Conservation (phyloP, 2,329 filamentous ascomycete species). For the Cercospora canescens region DNA sequence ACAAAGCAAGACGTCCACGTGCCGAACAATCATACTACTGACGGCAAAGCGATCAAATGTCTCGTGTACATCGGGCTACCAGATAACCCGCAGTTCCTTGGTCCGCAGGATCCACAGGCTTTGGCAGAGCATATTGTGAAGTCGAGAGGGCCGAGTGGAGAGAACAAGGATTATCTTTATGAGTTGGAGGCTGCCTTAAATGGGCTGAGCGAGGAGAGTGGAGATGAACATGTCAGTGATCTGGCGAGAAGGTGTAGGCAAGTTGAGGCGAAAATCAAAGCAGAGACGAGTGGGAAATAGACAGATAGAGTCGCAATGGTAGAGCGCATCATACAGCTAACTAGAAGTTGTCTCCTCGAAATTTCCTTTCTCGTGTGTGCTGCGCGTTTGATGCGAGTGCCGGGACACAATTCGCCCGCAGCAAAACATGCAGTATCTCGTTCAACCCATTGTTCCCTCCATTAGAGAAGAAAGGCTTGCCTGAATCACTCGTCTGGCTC, state of each 20-base stretch:
- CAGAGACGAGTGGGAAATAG: neutral
- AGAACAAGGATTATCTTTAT: constrained; percentile 87
- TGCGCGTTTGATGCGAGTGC: no score
- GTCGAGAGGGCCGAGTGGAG: constrained; percentile 79
- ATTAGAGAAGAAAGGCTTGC: no score
- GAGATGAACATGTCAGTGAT: constrained; percentile 82
- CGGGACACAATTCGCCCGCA: no score
- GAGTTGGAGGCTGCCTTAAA: constrained; percentile 74
- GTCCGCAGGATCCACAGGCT: constrained; percentile 73
- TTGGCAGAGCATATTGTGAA: constrained; percentile 79
- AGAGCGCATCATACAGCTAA: neutral
- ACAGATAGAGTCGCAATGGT: neutral
- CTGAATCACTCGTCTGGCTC: no score
- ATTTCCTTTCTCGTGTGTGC: no score
- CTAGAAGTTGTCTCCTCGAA: neutral
- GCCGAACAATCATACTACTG: constrained; percentile 11
- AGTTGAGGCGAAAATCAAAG: constrained; percentile 50
- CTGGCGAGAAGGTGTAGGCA: constrained; percentile 70
- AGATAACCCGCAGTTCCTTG: constrained; percentile 87
- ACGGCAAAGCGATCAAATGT: constrained; percentile 48
- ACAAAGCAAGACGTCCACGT: constrained; percentile 46
- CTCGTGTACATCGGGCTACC: constrained; percentile 95
- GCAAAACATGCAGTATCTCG: no score
- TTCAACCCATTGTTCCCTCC: no score
- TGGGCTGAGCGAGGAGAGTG: constrained; percentile 71